phyloP scores from a whole-genome alignment of 106 monocot genomes.

The Dactylorhiza incarnata region DNA sequence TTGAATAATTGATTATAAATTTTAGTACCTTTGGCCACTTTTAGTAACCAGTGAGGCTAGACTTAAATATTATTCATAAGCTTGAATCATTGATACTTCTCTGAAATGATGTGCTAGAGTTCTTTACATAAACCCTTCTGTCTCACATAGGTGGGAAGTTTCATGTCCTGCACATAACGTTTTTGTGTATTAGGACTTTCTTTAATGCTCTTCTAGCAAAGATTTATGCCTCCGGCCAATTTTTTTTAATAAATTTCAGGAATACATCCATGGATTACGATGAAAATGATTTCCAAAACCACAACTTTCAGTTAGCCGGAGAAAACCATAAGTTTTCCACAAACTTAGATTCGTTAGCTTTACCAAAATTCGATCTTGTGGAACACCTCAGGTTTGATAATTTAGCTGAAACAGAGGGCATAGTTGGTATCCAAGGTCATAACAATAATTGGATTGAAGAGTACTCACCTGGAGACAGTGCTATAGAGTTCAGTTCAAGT shows the following conservation, averaged over 20 bases:
- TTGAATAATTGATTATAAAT: too few relatives aligned
- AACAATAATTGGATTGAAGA: conserved; percentile 80
- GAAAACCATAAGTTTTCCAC: conserved; percentile 57
- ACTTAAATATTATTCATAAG: too few relatives aligned
- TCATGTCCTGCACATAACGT: too few relatives aligned
- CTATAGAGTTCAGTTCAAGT: conserved; percentile 49
- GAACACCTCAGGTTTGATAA: conserved; percentile 78
- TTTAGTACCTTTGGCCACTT: too few relatives aligned
- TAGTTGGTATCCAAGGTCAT: conserved; percentile 63
- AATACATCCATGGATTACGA: conserved; percentile 88
- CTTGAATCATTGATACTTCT: too few relatives aligned
- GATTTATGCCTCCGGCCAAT: too few relatives aligned
- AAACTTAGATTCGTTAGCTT: conserved; percentile 49
- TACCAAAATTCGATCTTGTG: conserved; percentile 79
- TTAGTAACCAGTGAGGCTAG: too few relatives aligned
- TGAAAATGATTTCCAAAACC: conserved; percentile 87
- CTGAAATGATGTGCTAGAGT: too few relatives aligned
- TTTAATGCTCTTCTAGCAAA: too few relatives aligned
- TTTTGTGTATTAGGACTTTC: too few relatives aligned
- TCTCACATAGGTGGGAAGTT: too few relatives aligned
- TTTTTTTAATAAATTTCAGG: conserved; percentile 28
- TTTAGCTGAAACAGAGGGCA: conserved; percentile 54
- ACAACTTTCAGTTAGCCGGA: conserved; percentile 70
- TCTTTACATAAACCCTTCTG: too few relatives aligned
- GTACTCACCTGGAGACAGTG: conserved; percentile 58